Evolutionary conservation across 2,329 filamentous ascomycete genomes (phyloP).

Genomic region (Huntiella bhutanensis): DNA sequence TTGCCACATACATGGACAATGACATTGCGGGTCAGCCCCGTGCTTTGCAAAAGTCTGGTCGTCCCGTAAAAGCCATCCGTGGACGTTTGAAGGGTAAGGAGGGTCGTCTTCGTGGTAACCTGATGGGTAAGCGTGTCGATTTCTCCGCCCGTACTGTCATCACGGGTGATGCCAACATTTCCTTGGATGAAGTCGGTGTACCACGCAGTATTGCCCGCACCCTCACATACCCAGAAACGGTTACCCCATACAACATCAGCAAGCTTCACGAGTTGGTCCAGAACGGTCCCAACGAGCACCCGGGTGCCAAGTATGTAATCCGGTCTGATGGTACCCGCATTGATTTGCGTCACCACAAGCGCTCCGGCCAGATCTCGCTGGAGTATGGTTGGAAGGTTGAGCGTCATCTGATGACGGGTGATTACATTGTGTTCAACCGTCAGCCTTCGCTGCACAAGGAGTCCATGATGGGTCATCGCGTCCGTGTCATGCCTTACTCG

Average conservation of each 20-base stretch:
- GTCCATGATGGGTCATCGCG: slow-evolving; percentile 99
- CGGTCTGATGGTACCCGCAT: slow-evolving; percentile 85
- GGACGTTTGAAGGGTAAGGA: slow-evolving; percentile 98
- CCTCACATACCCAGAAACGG: slow-evolving; percentile 88
- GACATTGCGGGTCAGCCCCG: slow-evolving; percentile 92
- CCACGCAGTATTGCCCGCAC: slow-evolving; percentile 83
- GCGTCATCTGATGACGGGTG: slow-evolving; percentile 84
- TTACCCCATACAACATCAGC: slow-evolving; percentile 94
- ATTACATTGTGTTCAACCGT: slow-evolving; percentile 99
- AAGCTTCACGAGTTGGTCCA: slow-evolving; percentile 77
- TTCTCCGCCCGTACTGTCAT: slow-evolving; percentile 99
- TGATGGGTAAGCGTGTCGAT: slow-evolving; percentile 99
- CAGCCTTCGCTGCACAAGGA: slow-evolving; percentile 98
- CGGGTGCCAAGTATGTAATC: slow-evolving; percentile 91
- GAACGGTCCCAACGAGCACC: slow-evolving; percentile 87
- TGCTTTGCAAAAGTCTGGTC: slow-evolving; percentile 88
- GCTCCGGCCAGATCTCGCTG: slow-evolving; percentile 65
- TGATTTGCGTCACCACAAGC: slow-evolving; percentile 82
- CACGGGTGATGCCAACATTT: slow-evolving; percentile 92
- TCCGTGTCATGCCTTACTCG: slow-evolving; percentile 96
- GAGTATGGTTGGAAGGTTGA: slow-evolving; percentile 99
- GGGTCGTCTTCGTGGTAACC: slow-evolving; percentile 86
- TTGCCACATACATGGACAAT: slow-evolving; percentile 99
- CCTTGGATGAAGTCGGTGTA: slow-evolving; percentile 91
- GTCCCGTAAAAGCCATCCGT: slow-evolving; percentile 90